Evolutionary conservation across 1,139 yeast genomes (phyloP).

Genomic region (Saccharomyces hybrid): DNA sequence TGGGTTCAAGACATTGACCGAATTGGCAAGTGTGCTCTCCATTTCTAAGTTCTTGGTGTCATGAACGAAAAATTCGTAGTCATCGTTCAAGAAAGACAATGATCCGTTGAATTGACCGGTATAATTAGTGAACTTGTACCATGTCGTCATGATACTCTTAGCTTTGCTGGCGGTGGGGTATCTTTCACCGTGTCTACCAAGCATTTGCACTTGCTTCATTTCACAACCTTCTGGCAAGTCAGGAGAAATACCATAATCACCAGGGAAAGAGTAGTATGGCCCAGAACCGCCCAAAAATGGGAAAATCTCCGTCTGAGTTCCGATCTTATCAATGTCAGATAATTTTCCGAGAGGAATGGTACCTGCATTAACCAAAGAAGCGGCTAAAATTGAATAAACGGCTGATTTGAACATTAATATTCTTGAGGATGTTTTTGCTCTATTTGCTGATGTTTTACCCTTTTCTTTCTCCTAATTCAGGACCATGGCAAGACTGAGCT

Average conservation of each 20-base stretch:
- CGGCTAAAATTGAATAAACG: constrained; percentile 4
- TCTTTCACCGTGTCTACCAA: constrained; percentile 68
- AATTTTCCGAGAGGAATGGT: background rate
- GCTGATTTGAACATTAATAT: background rate
- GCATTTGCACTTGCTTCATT: constrained; percentile 51
- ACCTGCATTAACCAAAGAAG: constrained; percentile 7
- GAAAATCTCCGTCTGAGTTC: constrained; percentile 14
- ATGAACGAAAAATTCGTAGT: constrained; percentile 29
- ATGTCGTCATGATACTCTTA: constrained; percentile 10
- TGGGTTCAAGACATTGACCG: constrained; percentile 14
- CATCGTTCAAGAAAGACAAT: constrained; percentile 33
- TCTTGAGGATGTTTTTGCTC: background rate
- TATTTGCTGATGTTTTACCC: background rate
- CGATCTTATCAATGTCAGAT: constrained; percentile 9
- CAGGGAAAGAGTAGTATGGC: constrained; percentile 16
- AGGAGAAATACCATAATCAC: constrained; percentile 12
- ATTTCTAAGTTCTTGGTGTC: constrained; percentile 24
- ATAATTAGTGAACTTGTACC: constrained; percentile 25
- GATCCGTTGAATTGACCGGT: constrained; percentile 28
- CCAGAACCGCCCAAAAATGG: constrained; percentile 18
- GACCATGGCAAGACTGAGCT: background rate
- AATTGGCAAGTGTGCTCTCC: constrained; percentile 16
- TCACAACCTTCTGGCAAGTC: constrained; percentile 36
- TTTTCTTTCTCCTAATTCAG: background rate
- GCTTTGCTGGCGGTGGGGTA: constrained; percentile 43